These are phyloP conservation scores for Phyllosticta citriasiana DNA, from an alignment of 2,329 filamentous ascomycete genomes.

Conservation along the genomic window DNA sequence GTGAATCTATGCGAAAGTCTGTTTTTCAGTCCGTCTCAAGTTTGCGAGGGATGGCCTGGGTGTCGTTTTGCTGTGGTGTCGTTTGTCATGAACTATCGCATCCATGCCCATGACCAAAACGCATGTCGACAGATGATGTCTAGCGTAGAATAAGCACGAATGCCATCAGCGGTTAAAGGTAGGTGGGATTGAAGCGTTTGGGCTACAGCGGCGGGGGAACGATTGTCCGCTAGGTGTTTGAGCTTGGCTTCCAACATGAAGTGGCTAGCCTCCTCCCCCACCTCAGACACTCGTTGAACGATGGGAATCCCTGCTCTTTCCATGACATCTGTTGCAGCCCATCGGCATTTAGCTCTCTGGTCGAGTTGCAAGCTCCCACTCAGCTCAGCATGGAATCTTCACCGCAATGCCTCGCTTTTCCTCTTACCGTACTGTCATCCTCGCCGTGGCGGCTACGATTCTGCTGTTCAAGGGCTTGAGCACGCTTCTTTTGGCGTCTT, in stretches of 20 bases:
- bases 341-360: background rate
- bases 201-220: background rate
- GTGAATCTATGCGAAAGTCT: background rate
- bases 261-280: background rate
- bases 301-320: background rate
- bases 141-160: background rate
- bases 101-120: background rate
- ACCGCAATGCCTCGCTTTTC: background rate
- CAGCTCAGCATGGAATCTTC: background rate
- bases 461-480: background rate
- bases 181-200: background rate
- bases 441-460: background rate
- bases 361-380: background rate
- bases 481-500: background rate
- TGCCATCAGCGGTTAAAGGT: background rate
- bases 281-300: background rate
- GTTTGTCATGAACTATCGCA: background rate
- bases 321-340: background rate
- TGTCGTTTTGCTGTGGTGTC: background rate
- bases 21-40: background rate
- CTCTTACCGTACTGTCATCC: background rate
- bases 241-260: background rate
- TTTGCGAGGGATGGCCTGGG: background rate
- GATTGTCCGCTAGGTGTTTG: background rate
- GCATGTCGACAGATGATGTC: background rate